Evolutionary conservation across 2,329 filamentous ascomycete species (phyloP), one percentile per base, ranked within the genome.

Genomic region (Pyricularia pennisetigena): DNA sequence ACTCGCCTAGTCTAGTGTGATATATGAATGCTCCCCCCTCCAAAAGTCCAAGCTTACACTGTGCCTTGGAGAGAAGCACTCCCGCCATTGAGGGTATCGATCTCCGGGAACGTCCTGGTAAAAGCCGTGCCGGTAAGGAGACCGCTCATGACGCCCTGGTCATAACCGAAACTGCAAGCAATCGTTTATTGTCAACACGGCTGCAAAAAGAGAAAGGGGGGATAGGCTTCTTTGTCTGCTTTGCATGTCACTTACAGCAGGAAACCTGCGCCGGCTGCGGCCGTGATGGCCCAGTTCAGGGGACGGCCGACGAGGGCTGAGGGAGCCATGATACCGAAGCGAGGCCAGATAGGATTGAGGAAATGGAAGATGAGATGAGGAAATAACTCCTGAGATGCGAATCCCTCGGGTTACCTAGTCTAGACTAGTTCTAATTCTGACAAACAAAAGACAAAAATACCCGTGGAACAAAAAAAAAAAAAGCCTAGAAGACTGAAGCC

Each of bases 211-310:
- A n/a, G n/a, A n/a, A 41, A 41, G 7, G n/a, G 2, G 4, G 1
- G 16, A 16, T 20, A 3, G 41, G 16, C 1, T n/a, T 16, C 1
- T 5, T n/a, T 49, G 6, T 3, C 9, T n/a, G 16, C 3, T 49
- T 1, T n/a, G 9, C 32, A 49, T 20, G 16, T 6, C n/a, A 67
- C 69, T 61, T 68, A 69, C 71, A 81, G 73, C 14, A 79, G 70
- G 70, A 79, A 79, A 57, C 77, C 78, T 8, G 74, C 73, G 59
- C 78, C 78, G 26, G 77, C 76, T 4, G 78, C 74, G 16, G 73
- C 73, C 10, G 75, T 76, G 67, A 77, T 80, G 72, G 77, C 77
- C 76, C 77, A 79, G 67, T 79, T 76, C 20, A 82, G 74, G n/a
- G 75, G 71, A 32, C 72, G 73, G 23, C 78, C 77, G 54, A 74